Evolutionary conservation across 352 stramenopile species (phyloP), one percentile per base, ranked within the genome.

Genomic region (Peronospora belbahrii): DNA sequence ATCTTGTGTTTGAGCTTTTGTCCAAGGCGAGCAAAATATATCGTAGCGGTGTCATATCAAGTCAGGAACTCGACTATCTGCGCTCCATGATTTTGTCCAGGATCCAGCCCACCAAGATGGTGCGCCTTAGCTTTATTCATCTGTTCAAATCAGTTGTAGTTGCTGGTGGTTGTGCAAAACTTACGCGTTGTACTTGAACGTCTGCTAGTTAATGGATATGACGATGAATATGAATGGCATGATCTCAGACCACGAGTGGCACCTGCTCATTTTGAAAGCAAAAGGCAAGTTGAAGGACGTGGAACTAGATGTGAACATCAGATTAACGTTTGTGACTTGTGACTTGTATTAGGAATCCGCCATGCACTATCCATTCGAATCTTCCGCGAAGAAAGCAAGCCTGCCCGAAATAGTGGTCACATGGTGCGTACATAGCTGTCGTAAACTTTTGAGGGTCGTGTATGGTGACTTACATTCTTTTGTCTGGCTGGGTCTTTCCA

Each of bases 211-310:
- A 24, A 83, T 79, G 31, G 77, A 89, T 48, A 86, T 80, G 68
- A 85, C 78, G 0, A 85, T 88, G 64, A 85, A 80, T 27, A 88
- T 86, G 78, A 74, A 88, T 51, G 69, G 71, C 15, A 82, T 88
- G 55, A 93, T 93, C 34, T 86, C 81, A 3, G 78, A 93, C 34
- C 81, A 93, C 54, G 76, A 93, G 51, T 93, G 81, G 81, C 80
- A 93, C 48, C 62, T 81, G 34, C 59, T 90, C 14, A 77, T 93
- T 25, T 51, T 93, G 6, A 88, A 89, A 44, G 68, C 71, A 11
- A 93, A 90, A 69, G 77, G 81, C 85, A 37, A 40, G 42, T 33
- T 11, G 10, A 14, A 35, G 2, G 23, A 7, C 2, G 27, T 22
- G 6, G 23, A 27, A n/a, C 20, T 27, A 1, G 18, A 33, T 31